Conservation (phyloP, 768 basidiomycete genomes). For the Amanita inopinata region DNA sequence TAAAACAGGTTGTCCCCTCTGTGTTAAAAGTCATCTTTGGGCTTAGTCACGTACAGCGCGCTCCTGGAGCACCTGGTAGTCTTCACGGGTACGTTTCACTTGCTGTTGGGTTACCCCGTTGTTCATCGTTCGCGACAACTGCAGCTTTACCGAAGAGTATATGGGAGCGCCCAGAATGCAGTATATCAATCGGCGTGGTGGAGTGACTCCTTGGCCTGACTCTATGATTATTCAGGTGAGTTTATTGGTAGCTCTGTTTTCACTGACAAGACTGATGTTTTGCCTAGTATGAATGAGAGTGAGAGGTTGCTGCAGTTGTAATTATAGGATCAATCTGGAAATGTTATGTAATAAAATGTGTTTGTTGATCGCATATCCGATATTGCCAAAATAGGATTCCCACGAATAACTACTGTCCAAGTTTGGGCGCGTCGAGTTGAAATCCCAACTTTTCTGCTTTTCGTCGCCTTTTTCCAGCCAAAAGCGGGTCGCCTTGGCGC, state of each 20-base stretch:
- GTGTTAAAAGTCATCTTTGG: constrained; percentile 36
- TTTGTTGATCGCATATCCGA: too few species aligned
- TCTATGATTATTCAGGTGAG: constrained; percentile 31
- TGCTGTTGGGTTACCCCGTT: neutral
- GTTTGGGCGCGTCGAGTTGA: constrained; percentile 6
- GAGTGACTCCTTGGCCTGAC: constrained; percentile 33
- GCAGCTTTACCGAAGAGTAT: constrained; percentile 27
- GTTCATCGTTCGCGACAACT: neutral
- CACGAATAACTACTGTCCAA: constrained; percentile 3
- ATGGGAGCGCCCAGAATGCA: constrained; percentile 21
- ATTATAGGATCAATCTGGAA: neutral
- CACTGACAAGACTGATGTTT: neutral
- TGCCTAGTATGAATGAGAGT: neutral
- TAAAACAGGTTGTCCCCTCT: constrained; percentile 30
- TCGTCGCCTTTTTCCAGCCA: neutral
- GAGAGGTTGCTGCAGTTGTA: neutral
- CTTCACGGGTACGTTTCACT: constrained; percentile 25
- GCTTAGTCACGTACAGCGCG: constrained; percentile 30
- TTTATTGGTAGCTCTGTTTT: neutral
- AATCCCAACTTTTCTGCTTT: neutral
- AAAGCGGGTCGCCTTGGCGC: neutral
- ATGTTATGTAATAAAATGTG: too few species aligned
- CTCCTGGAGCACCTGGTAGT: constrained; percentile 26
- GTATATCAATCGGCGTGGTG: constrained; percentile 27
- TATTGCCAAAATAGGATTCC: constrained; percentile 4